phyloP scores from a whole-genome alignment of 169 alveolate species.

The Sarcocystis neurona region DNA sequence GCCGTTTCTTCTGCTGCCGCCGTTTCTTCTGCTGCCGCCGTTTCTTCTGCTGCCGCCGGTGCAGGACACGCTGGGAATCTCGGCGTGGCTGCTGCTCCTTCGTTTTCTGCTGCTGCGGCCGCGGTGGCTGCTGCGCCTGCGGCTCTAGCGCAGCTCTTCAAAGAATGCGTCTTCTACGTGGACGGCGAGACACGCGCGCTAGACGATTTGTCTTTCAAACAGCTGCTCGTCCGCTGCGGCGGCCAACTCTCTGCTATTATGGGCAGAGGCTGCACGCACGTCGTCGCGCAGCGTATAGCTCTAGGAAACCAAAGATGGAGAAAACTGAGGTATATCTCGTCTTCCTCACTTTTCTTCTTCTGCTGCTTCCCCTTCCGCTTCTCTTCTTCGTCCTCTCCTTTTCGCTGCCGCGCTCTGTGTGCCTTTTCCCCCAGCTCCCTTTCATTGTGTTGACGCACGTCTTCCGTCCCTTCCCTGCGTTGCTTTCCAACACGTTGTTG shows the following conservation, averaged over 20 bases:
- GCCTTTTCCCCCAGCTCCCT: too few species aligned
- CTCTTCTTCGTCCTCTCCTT: too few species aligned
- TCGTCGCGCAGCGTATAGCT: conserved; percentile 57
- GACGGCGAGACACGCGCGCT: conserved; percentile 18
- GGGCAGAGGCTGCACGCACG: conserved; percentile 56
- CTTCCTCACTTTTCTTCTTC: neutral
- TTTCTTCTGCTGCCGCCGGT: too few species aligned
- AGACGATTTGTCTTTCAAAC: conserved; percentile 34
- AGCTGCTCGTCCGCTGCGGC: conserved; percentile 31
- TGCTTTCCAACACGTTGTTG: neutral
- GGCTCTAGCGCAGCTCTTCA: neutral
- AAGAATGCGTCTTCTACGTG: neutral
- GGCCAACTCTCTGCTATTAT: neutral
- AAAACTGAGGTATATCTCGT: conserved; percentile 28
- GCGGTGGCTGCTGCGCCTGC: too few species aligned
- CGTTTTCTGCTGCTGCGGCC: too few species aligned
- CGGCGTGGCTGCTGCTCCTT: too few species aligned
- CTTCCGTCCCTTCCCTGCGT: neutral
- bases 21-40: too few species aligned
- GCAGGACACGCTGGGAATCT: too few species aligned
- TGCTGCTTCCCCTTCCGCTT: too few species aligned
- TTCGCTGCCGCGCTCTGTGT: too few species aligned
- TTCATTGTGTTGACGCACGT: neutral
- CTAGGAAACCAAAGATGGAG: conserved; percentile 65
- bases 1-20: too few species aligned